Base-by-base conservation (phyloP, 208 protist genomes). In the Borovskyia barvae region DNA sequence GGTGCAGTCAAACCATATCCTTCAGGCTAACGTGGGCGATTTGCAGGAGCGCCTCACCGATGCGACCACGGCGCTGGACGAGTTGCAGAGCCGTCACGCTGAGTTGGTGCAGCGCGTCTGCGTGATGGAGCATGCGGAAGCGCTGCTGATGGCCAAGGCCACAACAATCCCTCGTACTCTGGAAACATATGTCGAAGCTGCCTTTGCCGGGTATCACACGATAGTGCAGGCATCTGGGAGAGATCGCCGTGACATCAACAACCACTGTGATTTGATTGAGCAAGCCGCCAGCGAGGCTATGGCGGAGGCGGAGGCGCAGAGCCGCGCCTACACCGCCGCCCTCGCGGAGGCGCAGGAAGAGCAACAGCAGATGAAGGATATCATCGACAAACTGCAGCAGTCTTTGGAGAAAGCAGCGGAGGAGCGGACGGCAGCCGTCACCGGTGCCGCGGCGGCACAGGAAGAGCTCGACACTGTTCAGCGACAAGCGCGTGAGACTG, bases 331-430 rank as follows among this genome's bases (percentile, higher is more conserved):
- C 51, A 51, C 78, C 46, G 43, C 46, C 11, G 66, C 68, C 29
- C 70, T 92, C 12, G 71, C 71, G 19, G 72, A 85, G 20, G 81
- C 81, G 29, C 60, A 76, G 52, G 66, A 77, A 42, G 79, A 87
- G 61, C 85, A 83, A 53, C 67, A 80, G 63, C 52, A 79, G 41
- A 66, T 80, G 72, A 48, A 37, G 25, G 66, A 43, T 14, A 68
- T 79, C 35, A 76, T 87, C 41, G 72, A 74, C 37, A 39, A 53
- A 3, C 45, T 83, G 37, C 54, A 78, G 43, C 48, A 68, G 24
- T 58, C 76, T 3, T 36, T 78, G 52, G 39, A 56, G 32, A 64
- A 49, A 36, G 57, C 74, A 8, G 71, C 65, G 49, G 58, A 45
- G 25, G 37, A 66, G 14, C 42, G 48, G 17, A 61, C 52, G 24